Evolutionary conservation across 371 early-diverging fungal species (phyloP).

Genomic region (Syncephalastrum monosporum): DNA sequence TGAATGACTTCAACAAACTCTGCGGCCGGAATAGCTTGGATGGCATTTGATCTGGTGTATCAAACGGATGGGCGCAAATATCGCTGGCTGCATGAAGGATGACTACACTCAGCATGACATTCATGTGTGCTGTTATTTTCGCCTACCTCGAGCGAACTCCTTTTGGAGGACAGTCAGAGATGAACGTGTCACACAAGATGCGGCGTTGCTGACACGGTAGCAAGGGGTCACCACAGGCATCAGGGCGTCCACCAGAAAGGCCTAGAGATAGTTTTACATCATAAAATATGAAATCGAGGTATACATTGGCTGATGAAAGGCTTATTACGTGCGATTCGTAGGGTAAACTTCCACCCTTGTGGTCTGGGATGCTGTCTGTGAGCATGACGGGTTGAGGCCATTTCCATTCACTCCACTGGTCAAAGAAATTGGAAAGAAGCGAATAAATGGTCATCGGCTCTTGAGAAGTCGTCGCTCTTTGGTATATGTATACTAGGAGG

Average conservation of each 20-base stretch:
- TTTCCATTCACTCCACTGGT: slow-evolving; percentile 35
- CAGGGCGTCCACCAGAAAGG: slow-evolving; percentile 24
- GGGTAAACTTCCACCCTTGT: slow-evolving; percentile 10
- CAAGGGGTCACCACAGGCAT: slow-evolving; percentile 49
- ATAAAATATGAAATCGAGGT: background rate
- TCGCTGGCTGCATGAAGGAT: background rate
- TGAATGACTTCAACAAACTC: slow-evolving; percentile 19
- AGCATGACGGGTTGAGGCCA: slow-evolving; percentile 40
- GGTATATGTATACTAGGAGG: slow-evolving; percentile 32
- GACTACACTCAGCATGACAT: slow-evolving; percentile 2
- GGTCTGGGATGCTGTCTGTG: slow-evolving; percentile 25
- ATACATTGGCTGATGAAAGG: background rate
- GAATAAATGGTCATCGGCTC: slow-evolving; percentile 7
- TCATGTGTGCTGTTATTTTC: background rate
- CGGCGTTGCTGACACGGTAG: slow-evolving; percentile 29
- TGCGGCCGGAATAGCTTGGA: slow-evolving; percentile 22
- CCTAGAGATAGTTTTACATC: slow-evolving; percentile 2
- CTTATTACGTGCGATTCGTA: slow-evolving; percentile 18
- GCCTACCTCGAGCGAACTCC: slow-evolving; percentile 38
- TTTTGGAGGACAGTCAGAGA: slow-evolving; percentile 23
- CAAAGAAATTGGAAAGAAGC: slow-evolving; percentile 26
- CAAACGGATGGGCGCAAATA: background rate
- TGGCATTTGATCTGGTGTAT: slow-evolving; percentile 5
- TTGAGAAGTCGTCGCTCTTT: background rate
- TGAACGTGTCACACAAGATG: slow-evolving; percentile 32